Conservation (phyloP, 192 early-diverging fungal genomes). For the Coemansia furcata region DNA sequence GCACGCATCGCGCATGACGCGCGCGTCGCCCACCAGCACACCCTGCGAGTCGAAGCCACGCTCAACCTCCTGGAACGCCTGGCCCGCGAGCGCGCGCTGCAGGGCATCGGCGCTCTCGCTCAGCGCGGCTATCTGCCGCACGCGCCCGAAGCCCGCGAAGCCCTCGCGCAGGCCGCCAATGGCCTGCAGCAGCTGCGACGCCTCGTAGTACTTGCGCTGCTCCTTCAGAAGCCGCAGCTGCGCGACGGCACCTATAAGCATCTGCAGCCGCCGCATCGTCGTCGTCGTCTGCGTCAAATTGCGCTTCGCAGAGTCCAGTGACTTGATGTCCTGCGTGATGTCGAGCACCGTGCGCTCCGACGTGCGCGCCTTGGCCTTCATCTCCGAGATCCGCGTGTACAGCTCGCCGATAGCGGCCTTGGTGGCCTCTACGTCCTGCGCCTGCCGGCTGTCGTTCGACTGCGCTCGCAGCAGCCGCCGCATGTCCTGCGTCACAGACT, state of each 20-base stretch:
- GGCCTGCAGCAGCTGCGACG: slow-evolving; percentile 76
- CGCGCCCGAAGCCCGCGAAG: slow-evolving; percentile 71
- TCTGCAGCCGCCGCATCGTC: slow-evolving; percentile 80
- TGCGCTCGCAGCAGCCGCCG: slow-evolving; percentile 70
- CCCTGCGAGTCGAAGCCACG: slow-evolving; percentile 55
- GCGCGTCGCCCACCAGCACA: slow-evolving; percentile 1
- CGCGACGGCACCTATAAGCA: slow-evolving; percentile 77
- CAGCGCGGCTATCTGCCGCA: slow-evolving; percentile 73
- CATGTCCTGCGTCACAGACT: slow-evolving; percentile 63
- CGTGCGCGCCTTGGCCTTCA: slow-evolving; percentile 78
- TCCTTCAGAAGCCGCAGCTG: slow-evolving; percentile 67
- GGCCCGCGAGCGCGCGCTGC: slow-evolving; percentile 60
- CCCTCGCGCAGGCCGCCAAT: slow-evolving; percentile 74
- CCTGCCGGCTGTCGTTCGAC: slow-evolving; percentile 56
- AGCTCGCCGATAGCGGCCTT: slow-evolving; percentile 69
- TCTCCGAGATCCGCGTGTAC: slow-evolving; percentile 76
- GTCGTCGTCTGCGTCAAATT: slow-evolving; percentile 82
- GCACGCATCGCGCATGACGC: slow-evolving; percentile 71
- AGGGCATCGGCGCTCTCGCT: slow-evolving; percentile 60
- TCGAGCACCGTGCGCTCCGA: slow-evolving; percentile 89
- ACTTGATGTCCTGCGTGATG: slow-evolving; percentile 95
- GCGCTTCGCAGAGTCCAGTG: slow-evolving; percentile 90
- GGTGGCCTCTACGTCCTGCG: slow-evolving; percentile 66
- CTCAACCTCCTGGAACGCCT: slow-evolving; percentile 76
- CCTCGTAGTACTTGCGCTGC: slow-evolving; percentile 74